Base-by-base conservation (phyloP, 768 basidiomycete genomes). In the Boletus tomentosulus region DNA sequence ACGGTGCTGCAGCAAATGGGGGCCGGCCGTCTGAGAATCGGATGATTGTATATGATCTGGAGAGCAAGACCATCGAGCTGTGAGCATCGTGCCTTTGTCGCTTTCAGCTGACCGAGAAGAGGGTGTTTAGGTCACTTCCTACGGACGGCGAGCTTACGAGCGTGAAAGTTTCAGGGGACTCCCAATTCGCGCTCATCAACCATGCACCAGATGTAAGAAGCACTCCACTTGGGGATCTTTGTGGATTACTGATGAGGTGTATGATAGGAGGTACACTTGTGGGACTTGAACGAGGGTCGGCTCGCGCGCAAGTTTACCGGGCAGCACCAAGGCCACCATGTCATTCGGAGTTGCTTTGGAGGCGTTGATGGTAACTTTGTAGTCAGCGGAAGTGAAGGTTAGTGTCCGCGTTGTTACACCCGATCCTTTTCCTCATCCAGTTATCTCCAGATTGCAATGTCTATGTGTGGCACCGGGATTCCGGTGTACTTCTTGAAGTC, bases 341-440 rank as follows among this genome's bases (percentile, higher is more conserved):
- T 97, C 57, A 89, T 98, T 56, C 83, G 92, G 54, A 92, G 90
- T 68, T 95, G 92, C 66, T 98, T 98, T 70, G 97, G 95, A 28
- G 95, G 96, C 28, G 75, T 86, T 49, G 85, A 89, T 63, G 87
- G 86, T 49, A 91, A 88, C 65, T 94, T 95, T 66, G 81, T 99
- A 48, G 81, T 92, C 56, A 93, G 90, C 64, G 97, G 96, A 22
- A 96, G 93, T 65, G 96, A 98, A 84, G 96, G 96, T 92, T 59
- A 49, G 81, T 61, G 35, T 41, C 34, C 12, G 9, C 33, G 37
- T n/a, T 39, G 13, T 31, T 44, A 25, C 46, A 13, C 49, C 33
- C 41, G 44, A 35, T 27, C 52, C 50, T 57, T 12, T 48, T 42
- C 9, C 44, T 62, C 57, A 57, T 58, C 39, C 24, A 35, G 54